Evolutionary conservation across 2,329 filamentous ascomycete species (phyloP).

Genomic region (Botryosphaeria dothidea): DNA sequence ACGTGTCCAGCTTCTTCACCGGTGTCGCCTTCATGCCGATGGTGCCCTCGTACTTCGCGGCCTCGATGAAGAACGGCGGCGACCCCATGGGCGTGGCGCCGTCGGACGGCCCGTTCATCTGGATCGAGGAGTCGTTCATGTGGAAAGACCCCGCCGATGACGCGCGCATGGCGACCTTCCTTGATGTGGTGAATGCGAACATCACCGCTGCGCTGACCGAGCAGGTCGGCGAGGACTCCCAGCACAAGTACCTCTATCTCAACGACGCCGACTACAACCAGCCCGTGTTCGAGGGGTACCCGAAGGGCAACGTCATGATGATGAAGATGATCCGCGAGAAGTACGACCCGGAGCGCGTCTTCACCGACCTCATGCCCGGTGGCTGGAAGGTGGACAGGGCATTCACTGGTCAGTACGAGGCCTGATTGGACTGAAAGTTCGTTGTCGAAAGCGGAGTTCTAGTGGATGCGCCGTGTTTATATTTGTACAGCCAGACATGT

Average conservation of each 20-base stretch:
- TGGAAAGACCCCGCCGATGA: constrained; percentile 13
- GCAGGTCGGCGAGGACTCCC: constrained; percentile 10
- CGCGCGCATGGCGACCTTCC: not conserved
- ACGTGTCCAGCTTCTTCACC: constrained; percentile 22
- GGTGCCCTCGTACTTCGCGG: not conserved
- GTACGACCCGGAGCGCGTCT: constrained; percentile 33
- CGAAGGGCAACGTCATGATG: constrained; percentile 29
- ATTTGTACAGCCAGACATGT: too few species aligned
- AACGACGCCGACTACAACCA: constrained; percentile 31
- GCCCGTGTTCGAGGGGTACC: constrained; percentile 31
- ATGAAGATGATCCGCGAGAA: constrained; percentile 32
- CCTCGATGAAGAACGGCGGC: constrained; percentile 19
- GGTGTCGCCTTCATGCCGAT: constrained; percentile 24
- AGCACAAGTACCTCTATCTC: constrained; percentile 23
- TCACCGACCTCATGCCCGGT: constrained; percentile 28
- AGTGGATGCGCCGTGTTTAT: too few species aligned
- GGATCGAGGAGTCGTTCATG: constrained; percentile 23
- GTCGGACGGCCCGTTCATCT: not conserved
- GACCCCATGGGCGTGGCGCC: constrained; percentile 24
- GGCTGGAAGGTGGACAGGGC: constrained; percentile 26
- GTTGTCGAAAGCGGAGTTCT: too few species aligned
- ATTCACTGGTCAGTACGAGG: not conserved
- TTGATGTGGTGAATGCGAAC: not conserved
- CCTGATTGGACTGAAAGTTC: not conserved
- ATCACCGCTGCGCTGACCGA: not conserved